Evolutionary conservation across 495 filamentous ascomycete genomes (phyloP).

Genomic region (Hypomontagnella submonticulosa): DNA sequence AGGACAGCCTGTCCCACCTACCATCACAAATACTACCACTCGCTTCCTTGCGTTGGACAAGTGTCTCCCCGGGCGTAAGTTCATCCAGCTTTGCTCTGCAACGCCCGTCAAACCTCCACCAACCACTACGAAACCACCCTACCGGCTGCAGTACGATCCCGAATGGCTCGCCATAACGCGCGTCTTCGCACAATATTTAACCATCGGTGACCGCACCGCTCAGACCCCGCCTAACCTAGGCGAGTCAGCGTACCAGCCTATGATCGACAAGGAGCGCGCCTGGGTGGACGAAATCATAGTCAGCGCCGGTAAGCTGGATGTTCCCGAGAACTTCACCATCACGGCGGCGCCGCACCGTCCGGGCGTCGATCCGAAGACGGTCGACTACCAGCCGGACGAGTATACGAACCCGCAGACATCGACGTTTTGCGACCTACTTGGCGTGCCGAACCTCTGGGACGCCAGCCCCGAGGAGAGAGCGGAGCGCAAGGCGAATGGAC

Average conservation of each 20-base stretch:
- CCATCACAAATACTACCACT: conserved; percentile 78
- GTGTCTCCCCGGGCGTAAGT: conserved; percentile 78
- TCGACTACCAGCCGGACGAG: conserved; percentile 68
- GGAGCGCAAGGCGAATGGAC: conserved; percentile 59
- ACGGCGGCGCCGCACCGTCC: conserved; percentile 78
- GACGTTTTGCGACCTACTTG: conserved; percentile 79
- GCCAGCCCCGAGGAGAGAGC: conserved; percentile 73
- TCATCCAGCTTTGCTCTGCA: conserved; percentile 79
- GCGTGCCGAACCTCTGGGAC: conserved; percentile 80
- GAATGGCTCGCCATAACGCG: conserved; percentile 96
- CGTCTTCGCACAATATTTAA: conserved; percentile 71
- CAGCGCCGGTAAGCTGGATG: conserved; percentile 62
- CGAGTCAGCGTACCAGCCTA: conserved; percentile 68
- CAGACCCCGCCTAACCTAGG: conserved; percentile 65
- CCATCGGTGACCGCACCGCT: conserved; percentile 66
- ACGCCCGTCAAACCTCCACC: conserved; percentile 49
- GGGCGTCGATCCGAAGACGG: conserved; percentile 46
- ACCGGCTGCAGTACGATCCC: conserved; percentile 79
- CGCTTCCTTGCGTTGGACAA: conserved; percentile 93
- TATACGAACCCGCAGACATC: conserved; percentile 86
- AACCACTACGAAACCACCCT: conserved; percentile 47
- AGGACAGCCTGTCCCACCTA: conserved; percentile 58
- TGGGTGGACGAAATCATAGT: conserved; percentile 86
- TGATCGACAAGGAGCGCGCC: conserved; percentile 70
- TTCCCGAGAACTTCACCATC: conserved; percentile 80